Conservation (phyloP, 192 early-diverging fungal genomes). For the Jimgerdemannia flammicorona region DNA sequence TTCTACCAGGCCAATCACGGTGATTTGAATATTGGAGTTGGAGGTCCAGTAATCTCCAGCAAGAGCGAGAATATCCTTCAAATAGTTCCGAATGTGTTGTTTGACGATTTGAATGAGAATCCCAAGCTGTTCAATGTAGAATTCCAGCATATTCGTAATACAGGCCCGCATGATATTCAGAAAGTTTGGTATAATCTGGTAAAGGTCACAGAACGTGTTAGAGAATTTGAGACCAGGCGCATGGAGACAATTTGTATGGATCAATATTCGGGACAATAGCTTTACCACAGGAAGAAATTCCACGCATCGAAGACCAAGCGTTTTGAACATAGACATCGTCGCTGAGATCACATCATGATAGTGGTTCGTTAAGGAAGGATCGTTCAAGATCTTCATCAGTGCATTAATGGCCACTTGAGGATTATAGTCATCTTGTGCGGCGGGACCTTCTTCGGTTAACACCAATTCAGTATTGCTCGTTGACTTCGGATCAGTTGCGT, state of each 20-base stretch:
- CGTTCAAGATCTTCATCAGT: slow-evolving; percentile 83
- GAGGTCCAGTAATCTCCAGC: slow-evolving; percentile 76
- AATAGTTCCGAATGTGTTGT: slow-evolving; percentile 83
- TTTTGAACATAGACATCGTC: slow-evolving; percentile 91
- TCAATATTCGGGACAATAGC: too few relatives aligned
- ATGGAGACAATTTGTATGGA: too few relatives aligned
- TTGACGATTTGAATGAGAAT: slow-evolving; percentile 79
- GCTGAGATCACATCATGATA: slow-evolving; percentile 87
- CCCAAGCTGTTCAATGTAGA: slow-evolving; percentile 87
- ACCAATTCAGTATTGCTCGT: too few relatives aligned
- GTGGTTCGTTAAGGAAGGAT: slow-evolving; percentile 73
- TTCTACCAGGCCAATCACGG: slow-evolving; percentile 82
- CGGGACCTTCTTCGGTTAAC: too few relatives aligned
- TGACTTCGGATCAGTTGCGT: too few relatives aligned
- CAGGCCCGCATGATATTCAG: slow-evolving; percentile 73
- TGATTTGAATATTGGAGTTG: slow-evolving; percentile 68
- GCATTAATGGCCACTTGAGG: slow-evolving; percentile 86
- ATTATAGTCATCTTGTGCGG: slow-evolving; percentile 87
- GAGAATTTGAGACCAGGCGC: too few relatives aligned
- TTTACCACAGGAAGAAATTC: slow-evolving; percentile 62
- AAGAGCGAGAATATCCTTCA: slow-evolving; percentile 76
- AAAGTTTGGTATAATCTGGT: slow-evolving; percentile 86
- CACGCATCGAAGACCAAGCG: slow-evolving; percentile 80
- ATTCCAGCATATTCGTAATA: slow-evolving; percentile 75
- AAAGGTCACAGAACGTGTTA: too few relatives aligned